Evolutionary conservation across 139 green algal genomes (phyloP), one percentile per base, ranked within the genome.

Genomic region (Tetraselmis striata): DNA sequence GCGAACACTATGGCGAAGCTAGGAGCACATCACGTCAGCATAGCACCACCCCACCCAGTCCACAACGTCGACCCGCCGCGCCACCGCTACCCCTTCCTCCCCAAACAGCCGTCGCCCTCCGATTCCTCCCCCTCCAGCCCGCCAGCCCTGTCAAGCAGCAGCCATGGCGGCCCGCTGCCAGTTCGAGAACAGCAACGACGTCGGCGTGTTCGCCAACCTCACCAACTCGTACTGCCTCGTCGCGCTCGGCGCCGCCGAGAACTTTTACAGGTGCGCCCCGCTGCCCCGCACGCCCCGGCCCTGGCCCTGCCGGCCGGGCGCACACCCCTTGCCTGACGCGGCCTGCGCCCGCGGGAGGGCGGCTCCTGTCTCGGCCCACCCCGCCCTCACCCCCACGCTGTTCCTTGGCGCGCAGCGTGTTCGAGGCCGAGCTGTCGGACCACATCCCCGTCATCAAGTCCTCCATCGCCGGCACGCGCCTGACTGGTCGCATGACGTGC

Each of bases 361-460:
- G 22, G 58, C 58, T 75, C 22, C 58, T 75, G 22, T 23, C n/a
- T n/a, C n/a, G n/a, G n/a, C n/a, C n/a, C n/a, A n/a, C n/a, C n/a
- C n/a, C n/a, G n/a, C n/a, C n/a, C n/a, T n/a, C n/a, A n/a, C n/a
- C n/a, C n/a, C n/a, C n/a, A n/a, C n/a, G n/a, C n/a, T n/a, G n/a
- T n/a, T n/a, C n/a, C n/a, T n/a, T n/a, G n/a, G n/a, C n/a, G n/a
- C 77, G 84, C 85, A 98, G 94, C 79, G 94, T 98, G 11, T 99
- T 99, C 87, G 95, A 99, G 85, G 88, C 93, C 27, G 97, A 99
- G 86, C 88, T 99, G 28, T 88, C 94, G 26, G 95, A 99, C 74
- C 94, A 98, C 86, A 98, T 99, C 29, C 97, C 97, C 0, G 94
- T 99, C 23, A 91, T 99, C 78, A 98, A 99, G 86, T 90, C 93